phyloP scores from a whole-genome alignment of 2,329 filamentous ascomycete species.

The Colletotrichum echinochloae region DNA sequence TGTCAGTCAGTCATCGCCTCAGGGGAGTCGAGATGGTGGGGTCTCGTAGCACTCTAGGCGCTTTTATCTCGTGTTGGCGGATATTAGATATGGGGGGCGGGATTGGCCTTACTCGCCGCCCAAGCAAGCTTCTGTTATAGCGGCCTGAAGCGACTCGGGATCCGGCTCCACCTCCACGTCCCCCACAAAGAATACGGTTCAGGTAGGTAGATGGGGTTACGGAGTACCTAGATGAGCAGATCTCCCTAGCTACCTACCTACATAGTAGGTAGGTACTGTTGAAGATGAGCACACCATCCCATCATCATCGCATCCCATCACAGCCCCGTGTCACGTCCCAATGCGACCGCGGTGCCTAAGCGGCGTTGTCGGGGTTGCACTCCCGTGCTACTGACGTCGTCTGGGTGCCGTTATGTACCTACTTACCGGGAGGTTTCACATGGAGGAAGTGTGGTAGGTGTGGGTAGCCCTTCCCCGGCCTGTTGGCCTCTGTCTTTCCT shows the following conservation, averaged over 20 bases:
- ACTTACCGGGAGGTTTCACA: no score
- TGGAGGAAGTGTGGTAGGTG: neutral
- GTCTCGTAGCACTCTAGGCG: no score
- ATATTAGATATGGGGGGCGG: constrained; percentile 15
- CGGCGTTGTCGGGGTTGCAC: neutral
- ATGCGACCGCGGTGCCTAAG: constrained; percentile 28
- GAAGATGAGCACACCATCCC: constrained; percentile 2
- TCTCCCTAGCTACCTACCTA: no score
- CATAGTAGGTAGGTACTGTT: no score
- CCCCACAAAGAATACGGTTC: neutral
- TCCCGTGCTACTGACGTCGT: constrained; percentile 21
- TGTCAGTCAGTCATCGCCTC: neutral
- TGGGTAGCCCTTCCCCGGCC: neutral
- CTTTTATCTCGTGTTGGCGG: neutral
- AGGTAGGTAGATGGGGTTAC: no score
- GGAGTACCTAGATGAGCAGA: no score
- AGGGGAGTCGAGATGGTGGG: neutral
- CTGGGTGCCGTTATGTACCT: neutral
- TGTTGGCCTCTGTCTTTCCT: neutral
- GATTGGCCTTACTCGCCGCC: constrained; percentile 6
- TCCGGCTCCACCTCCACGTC: constrained; percentile 13
- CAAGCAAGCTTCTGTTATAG: neutral
- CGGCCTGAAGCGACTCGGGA: constrained; percentile 24
- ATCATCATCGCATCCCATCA: constrained; percentile 8
- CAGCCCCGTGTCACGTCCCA: constrained; percentile 23